Evolutionary conservation across 1,139 yeast genomes (phyloP).

Genomic region (Candida neerlandica): DNA sequence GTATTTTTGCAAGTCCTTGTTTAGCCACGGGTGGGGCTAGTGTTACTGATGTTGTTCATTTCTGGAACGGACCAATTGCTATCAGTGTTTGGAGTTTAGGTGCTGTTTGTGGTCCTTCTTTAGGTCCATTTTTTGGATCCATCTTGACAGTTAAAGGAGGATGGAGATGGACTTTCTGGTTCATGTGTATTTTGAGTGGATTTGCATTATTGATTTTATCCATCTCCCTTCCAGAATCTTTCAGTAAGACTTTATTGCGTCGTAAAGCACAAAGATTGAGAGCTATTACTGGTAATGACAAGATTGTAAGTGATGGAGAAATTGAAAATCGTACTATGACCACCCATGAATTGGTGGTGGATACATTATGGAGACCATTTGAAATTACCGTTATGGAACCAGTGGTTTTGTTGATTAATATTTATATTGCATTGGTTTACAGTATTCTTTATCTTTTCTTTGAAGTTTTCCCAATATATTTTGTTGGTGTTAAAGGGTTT

Average conservation of each 20-base stretch:
- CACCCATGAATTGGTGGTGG: slow-evolving; percentile 21
- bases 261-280: slow-evolving; percentile 52
- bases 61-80: slow-evolving; percentile 30
- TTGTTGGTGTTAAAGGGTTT: slow-evolving; percentile 24
- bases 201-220: slow-evolving; percentile 32
- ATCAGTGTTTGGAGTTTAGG: slow-evolving; percentile 34
- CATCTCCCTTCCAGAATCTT: slow-evolving; percentile 54
- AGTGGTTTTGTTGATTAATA: slow-evolving; percentile 32
- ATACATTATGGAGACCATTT: slow-evolving; percentile 33
- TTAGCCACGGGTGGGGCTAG: slow-evolving; percentile 43
- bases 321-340: slow-evolving; percentile 37
- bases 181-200: slow-evolving; percentile 39
- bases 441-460: slow-evolving; percentile 36
- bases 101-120: slow-evolving; percentile 35
- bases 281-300: slow-evolving; percentile 43
- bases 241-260: slow-evolving; percentile 43
- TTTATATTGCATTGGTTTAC: slow-evolving; percentile 34
- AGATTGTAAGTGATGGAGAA: slow-evolving; percentile 45
- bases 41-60: slow-evolving; percentile 30
- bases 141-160: slow-evolving; percentile 25
- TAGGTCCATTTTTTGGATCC: slow-evolving; percentile 38
- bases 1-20: slow-evolving; percentile 39
- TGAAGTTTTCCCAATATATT: slow-evolving; percentile 38
- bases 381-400: slow-evolving; percentile 36
- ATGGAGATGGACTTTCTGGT: slow-evolving; percentile 55